Base-by-base conservation (phyloP, 73 alveolate species). In the Paramecium bursaria region DNA sequence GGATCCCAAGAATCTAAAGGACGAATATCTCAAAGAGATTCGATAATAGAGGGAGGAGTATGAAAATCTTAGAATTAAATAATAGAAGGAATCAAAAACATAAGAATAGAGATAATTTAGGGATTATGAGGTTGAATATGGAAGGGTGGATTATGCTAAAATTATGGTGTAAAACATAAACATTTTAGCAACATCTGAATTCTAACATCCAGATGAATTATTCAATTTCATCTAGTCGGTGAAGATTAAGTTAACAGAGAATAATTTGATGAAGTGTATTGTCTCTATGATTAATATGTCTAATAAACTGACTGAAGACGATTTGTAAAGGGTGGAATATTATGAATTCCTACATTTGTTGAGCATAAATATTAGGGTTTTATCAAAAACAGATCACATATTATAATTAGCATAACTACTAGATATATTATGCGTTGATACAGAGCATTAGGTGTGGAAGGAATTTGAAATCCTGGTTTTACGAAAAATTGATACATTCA, bases 191-290 rank as follows among this genome's bases (percentile, higher is more conserved):
- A 9, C 82, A 6, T 25, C 27, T 31, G 76, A 67, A 67, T 67
- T 67, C 33, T 25, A 67, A 13, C 82, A 67, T 67, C 60, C 55
- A 35, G 82, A 67, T 25, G 82, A 67, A 27, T 31, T 67, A 57
- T 67, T 67, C 33, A 35, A 67, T 42, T 67, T 67, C 17, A 30
- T 67, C 7, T 35, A 57, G 22, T 25, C 53, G 13, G 46, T 67
- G 9, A 67, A 67, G 44, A 47, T 42, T 0, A 11, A 67, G 44
- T 42, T 67, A 3, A 67, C 82, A 2, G 82, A 67, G 23, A 1
- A 31, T 15, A 67, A 67, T 42, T 67, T 67, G 44, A 67, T 67
- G 53, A 9, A 53, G 1, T 67, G 82, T 35, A 57, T 67, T 39
- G 21, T 21, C 14, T 44, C 82, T 2, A 39, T 67, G 17, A 67